Conservation (phyloP, 768 basidiomycete genomes). For the Tylopilus subfusipes region DNA sequence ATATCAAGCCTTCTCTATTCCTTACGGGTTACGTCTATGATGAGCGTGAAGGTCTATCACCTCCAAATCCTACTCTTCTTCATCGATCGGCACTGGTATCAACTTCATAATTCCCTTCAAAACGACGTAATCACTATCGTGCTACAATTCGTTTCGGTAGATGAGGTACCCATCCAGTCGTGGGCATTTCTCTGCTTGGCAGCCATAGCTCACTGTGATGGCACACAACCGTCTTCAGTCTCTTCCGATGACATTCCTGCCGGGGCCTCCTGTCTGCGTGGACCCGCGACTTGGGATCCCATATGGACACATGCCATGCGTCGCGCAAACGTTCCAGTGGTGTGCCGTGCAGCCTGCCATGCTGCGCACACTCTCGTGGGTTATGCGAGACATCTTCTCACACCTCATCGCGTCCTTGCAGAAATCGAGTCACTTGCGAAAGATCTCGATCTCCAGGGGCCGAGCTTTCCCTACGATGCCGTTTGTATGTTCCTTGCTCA, state of each 20-base stretch:
- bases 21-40: constrained; percentile 36
- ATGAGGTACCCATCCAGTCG: constrained; percentile 66
- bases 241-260: background rate
- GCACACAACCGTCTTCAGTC: constrained; percentile 2
- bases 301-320: constrained; percentile 84
- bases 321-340: constrained; percentile 59
- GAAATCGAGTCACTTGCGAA: constrained; percentile 80
- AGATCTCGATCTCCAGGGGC: constrained; percentile 89
- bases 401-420: constrained; percentile 52
- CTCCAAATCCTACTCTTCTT: constrained; percentile 84
- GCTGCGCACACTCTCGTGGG: constrained; percentile 53
- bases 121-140: constrained; percentile 53
- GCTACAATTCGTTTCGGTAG: constrained; percentile 56
- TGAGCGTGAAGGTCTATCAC: constrained; percentile 43
- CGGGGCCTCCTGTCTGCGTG: constrained; percentile 2
- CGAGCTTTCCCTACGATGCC: constrained; percentile 81
- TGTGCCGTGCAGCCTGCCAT: constrained; percentile 81
- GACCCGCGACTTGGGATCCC: constrained; percentile 60
- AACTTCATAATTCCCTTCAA: constrained; percentile 57
- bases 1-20: constrained; percentile 51
- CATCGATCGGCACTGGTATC: constrained; percentile 71
- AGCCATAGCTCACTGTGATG: constrained; percentile 58
- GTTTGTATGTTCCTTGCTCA: constrained; percentile 79
- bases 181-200: constrained; percentile 85
- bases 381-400: constrained; percentile 42